Conservation (phyloP, 495 filamentous ascomycete species). For the Apiosordaria backusii region DNA sequence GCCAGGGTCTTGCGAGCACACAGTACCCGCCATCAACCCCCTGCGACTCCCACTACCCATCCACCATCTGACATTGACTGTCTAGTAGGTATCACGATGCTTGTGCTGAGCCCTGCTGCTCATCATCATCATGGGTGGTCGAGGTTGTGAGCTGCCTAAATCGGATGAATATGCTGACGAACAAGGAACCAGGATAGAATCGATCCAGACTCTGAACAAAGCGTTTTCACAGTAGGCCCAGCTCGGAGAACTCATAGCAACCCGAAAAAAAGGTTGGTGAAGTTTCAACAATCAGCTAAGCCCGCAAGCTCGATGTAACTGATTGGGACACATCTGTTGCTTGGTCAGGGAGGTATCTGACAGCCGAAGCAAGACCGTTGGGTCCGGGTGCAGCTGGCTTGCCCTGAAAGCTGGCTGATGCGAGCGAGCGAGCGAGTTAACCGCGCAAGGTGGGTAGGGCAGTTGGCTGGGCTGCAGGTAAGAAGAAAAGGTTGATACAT, state of each 20-base stretch:
- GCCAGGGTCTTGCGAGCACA: not conserved
- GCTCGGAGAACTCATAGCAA: not conserved
- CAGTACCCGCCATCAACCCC: not conserved
- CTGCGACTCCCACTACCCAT: conserved; percentile 9
- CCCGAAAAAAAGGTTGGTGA: not conserved
- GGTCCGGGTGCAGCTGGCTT: conserved; percentile 23
- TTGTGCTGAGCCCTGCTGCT: not conserved
- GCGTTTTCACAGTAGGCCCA: not conserved
- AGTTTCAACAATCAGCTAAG: conserved; percentile 18
- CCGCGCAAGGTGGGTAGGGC: conserved; percentile 27
- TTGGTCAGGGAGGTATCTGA: conserved; percentile 14
- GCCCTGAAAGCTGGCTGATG: not conserved
- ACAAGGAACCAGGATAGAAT: conserved; percentile 1
- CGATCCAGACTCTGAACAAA: not conserved
- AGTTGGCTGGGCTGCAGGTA: conserved; percentile 8
- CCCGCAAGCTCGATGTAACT: conserved; percentile 11
- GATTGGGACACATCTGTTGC: conserved; percentile 10
- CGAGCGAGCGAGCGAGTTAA: conserved; percentile 20
- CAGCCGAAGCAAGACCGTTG: conserved; percentile 29
- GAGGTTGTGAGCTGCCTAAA: not conserved
- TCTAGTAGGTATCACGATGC: not conserved
- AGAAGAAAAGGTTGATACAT: not conserved
- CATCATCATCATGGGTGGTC: not conserved
- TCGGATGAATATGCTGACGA: not conserved
- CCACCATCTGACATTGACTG: conserved; percentile 3